Evolutionary conservation across 116 monocot species (phyloP).

Genomic region (Dioscorea cayenensis): DNA sequence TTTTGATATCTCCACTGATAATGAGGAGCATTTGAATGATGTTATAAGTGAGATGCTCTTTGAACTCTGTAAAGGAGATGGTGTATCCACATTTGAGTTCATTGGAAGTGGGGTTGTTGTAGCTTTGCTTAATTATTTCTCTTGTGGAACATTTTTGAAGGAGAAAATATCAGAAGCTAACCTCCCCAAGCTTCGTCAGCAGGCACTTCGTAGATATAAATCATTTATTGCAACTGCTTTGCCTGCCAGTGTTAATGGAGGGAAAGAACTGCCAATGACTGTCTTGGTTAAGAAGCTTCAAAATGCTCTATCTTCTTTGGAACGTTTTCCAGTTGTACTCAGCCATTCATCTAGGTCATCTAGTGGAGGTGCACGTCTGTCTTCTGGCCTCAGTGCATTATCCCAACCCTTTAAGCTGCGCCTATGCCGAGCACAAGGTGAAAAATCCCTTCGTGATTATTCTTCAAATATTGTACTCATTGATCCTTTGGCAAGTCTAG

Average conservation of each 20-base stretch:
- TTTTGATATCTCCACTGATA: slow-evolving; percentile 48
- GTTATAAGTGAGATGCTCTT: slow-evolving; percentile 60
- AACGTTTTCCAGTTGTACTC: slow-evolving; percentile 90
- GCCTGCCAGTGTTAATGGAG: slow-evolving; percentile 28
- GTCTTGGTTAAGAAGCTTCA: slow-evolving; percentile 84
- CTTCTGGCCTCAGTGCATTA: slow-evolving; percentile 73
- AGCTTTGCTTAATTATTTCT: slow-evolving; percentile 84
- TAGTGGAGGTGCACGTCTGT: slow-evolving; percentile 66
- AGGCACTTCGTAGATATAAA: slow-evolving; percentile 70
- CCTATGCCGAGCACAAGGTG: slow-evolving; percentile 76
- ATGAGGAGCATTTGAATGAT: slow-evolving; percentile 53
- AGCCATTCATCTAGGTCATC: slow-evolving; percentile 85
- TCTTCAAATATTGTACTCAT: slow-evolving; percentile 95
- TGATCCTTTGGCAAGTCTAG: slow-evolving; percentile 89
- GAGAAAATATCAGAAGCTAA: slow-evolving; percentile 66
- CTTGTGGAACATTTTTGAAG: slow-evolving; percentile 82
- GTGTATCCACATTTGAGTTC: slow-evolving; percentile 99
- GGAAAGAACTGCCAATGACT: slow-evolving; percentile 59
- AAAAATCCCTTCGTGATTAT: slow-evolving; percentile 95
- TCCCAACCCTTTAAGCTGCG: slow-evolving; percentile 90
- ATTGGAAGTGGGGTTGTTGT: slow-evolving; percentile 93
- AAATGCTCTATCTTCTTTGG: slow-evolving; percentile 82
- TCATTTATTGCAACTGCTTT: slow-evolving; percentile 67
- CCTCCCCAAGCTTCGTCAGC: slow-evolving; percentile 68
- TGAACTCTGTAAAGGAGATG: slow-evolving; percentile 82